A percentile compares a stretch with the other conserved stretches of the same genome.
phyloP scores from a whole-genome alignment of 2,329 filamentous ascomycete genomes.

The Sporothrix euskadiensis region DNA sequence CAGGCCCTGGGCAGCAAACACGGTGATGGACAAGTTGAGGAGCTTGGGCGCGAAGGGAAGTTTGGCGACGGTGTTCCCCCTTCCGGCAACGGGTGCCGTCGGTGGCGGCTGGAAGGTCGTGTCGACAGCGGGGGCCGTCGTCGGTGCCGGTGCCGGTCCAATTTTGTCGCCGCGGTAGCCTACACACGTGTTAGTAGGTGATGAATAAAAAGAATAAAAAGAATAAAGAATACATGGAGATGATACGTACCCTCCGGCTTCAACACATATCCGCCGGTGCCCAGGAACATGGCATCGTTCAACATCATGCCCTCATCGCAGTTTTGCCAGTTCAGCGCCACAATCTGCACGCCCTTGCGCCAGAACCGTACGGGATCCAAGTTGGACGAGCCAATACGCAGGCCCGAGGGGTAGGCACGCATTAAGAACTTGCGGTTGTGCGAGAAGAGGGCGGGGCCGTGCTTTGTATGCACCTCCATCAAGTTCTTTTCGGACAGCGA shows the following conservation, averaged over 20 bases:
- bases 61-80: constrained; percentile 9
- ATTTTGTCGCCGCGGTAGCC: constrained; percentile 45
- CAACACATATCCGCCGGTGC: constrained; percentile 79
- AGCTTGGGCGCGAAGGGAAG: constrained; percentile 52
- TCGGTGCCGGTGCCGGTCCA: constrained; percentile 28
- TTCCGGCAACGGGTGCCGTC: background rate
- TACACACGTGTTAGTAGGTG: constrained; percentile 21
- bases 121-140: constrained; percentile 24
- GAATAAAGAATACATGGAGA: no score
- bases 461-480: constrained; percentile 58
- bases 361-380: constrained; percentile 82
- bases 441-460: constrained; percentile 61
- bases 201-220: background rate
- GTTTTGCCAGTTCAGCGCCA: constrained; percentile 91
- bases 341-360: constrained; percentile 86
- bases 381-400: constrained; percentile 82
- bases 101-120: constrained; percentile 28
- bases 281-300: constrained; percentile 67
- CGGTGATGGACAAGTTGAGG: constrained; percentile 69
- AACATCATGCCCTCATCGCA: constrained; percentile 94
- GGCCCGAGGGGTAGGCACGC: constrained; percentile 82
- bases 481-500: constrained; percentile 66
- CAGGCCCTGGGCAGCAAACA: constrained; percentile 75
- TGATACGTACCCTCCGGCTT: constrained; percentile 66
- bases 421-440: constrained; percentile 84